Evolutionary conservation across 2,329 filamentous ascomycete species (phyloP), one percentile per base, ranked within the genome.

Genomic region (Diplodia mutila): DNA sequence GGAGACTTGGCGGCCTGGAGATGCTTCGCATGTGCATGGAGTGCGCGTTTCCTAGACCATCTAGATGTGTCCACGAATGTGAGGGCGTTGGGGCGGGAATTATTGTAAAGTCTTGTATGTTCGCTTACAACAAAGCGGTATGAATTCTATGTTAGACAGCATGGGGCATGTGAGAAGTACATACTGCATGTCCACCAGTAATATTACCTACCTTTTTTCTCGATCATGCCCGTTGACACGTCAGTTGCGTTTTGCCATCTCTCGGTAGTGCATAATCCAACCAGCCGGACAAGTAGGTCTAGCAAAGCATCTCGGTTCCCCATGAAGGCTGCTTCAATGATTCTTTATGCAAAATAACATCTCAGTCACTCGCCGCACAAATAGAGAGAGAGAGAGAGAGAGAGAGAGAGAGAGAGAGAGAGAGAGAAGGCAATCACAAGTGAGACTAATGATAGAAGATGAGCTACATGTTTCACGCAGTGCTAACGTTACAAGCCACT

Each of bases 1-100:
- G 77, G 91, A 93, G 63, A 97, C 92, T 2, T 97, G 93, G 94
- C 48, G 66, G 37, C 66, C 57, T 21, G 59, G 66, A 27, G 66
- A 67, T 23, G 49, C 53, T 7, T 61, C 55, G 32, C 49, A 61
- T 61, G 55, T 48, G 42, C 65, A 61, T 25, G 65, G 65, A 32
- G 54, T 67, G 55, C 65, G 65, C 11, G 65, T 65, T 65, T 65
- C 61, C 49, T 65, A 65, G 49, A 53, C 25, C 34, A 37, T 27
- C 46, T 63, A 63, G 59, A 63, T 51, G 59, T 63, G 42, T 32
- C 39, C 57, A 61, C 32, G 57, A 61, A 29, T 34, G 59, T 51
- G 59, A 46, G 29, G 59, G 59, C 59, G 59, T 63, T 63, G 42
- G 59, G n/a, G 14, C n/a, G 37, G 57, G 21, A 21, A 21, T 51